phyloP scores from a whole-genome alignment of 2,329 filamentous ascomycete genomes.

The Pseudogymnoascus sp. region DNA sequence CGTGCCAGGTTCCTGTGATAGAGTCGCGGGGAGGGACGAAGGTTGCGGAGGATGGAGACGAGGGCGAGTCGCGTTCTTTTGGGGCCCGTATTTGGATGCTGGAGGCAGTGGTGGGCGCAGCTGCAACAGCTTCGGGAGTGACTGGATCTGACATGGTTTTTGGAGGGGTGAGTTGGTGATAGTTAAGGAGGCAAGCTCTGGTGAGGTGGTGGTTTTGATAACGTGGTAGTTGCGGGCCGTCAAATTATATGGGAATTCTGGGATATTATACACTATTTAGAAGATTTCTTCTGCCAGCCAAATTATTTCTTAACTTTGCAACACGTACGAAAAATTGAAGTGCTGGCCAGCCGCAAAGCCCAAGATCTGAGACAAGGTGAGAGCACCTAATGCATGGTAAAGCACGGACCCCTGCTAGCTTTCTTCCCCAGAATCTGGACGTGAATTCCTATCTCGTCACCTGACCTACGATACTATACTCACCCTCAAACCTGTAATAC shows the following conservation, averaged over 20 bases:
- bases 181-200: not conserved
- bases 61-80: not conserved
- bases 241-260: not conserved
- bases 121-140: not conserved
- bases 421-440: slow-evolving; percentile 1
- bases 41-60: slow-evolving; percentile 28
- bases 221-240: not conserved
- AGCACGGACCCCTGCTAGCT: not conserved
- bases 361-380: not conserved
- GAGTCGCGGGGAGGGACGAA: slow-evolving; percentile 41
- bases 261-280: not conserved
- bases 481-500: not conserved
- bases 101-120: not conserved
- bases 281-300: not conserved
- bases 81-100: not conserved
- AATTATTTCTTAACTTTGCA: not conserved
- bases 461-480: not conserved
- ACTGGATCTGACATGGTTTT: not conserved
- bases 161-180: not conserved
- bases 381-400: slow-evolving; percentile 1
- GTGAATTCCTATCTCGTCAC: slow-evolving; percentile 5
- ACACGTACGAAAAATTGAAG: not conserved
- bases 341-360: not conserved
- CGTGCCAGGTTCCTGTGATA: slow-evolving; percentile 63
- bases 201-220: not conserved